Conservation (phyloP, 306 rosid species). For the Clitoria ternatea region DNA sequence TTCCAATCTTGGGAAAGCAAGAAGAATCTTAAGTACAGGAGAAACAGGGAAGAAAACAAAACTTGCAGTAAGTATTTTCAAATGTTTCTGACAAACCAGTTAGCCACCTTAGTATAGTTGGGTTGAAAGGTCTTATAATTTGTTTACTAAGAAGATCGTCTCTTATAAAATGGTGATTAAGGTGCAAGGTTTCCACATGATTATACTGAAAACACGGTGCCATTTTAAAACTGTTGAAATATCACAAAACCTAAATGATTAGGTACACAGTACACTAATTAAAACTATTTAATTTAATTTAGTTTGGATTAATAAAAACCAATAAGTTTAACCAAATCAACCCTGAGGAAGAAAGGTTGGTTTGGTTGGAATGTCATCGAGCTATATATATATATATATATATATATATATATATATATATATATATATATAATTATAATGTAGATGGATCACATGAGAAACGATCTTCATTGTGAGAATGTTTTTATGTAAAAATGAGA, state of each 20-base stretch:
- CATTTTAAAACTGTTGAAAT: conserved; percentile 16
- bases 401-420: no score
- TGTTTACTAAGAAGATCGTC: conserved; percentile 18
- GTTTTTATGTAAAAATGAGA: no score
- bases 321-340: no score
- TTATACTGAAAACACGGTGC: conserved; percentile 6
- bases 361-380: no score
- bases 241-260: conserved; percentile 21
- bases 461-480: no score
- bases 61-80: conserved; percentile 9
- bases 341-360: no score
- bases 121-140: conserved; percentile 9
- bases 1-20: conserved; percentile 29
- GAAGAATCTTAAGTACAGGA: conserved; percentile 24
- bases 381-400: no score
- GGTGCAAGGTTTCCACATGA: conserved; percentile 26
- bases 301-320: no score
- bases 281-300: no score
- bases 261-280: background rate
- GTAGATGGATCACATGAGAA: no score
- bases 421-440: no score
- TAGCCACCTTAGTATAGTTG: conserved; percentile 10
- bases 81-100: conserved; percentile 43
- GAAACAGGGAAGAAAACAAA: conserved; percentile 15
- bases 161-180: background rate